Evolutionary conservation across 768 basidiomycete genomes (phyloP), one percentile per base, ranked within the genome.

Genomic region (Pleurotus citrinopileatus): DNA sequence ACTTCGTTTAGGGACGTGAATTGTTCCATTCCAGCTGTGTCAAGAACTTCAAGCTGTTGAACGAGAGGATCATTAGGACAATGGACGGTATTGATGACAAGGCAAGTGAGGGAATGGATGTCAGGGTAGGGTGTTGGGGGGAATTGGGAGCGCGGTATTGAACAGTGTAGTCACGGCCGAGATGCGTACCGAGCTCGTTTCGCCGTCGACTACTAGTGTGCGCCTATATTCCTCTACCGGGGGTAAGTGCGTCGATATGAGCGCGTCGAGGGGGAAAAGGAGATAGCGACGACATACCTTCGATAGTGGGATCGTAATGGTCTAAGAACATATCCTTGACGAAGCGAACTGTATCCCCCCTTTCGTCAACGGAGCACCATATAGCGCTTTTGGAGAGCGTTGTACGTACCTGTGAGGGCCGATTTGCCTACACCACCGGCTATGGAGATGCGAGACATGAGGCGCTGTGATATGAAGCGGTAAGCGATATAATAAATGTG

Each of bases 361-460:
- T n/a, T n/a, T n/a, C n/a, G n/a, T n/a, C n/a, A n/a, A n/a, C n/a
- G n/a, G n/a, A n/a, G n/a, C n/a, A n/a, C n/a, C n/a, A n/a, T n/a
- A n/a, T n/a, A n/a, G n/a, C n/a, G n/a, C n/a, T n/a, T n/a, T n/a
- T n/a, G n/a, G n/a, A n/a, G 36, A 36, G 9, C 32, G 22, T 26
- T 12, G 17, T 12, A 55, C 61, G 48, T 58, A 76, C 80, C 77
- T 64, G 89, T 91, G 28, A 94, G 75, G 10, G 91, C 89, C 22
- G 90, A 92, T 70, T 94, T 94, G 44, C 91, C 91, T 51, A 94
- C 91, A 20, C 91, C 91, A 62, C 91, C 91, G 63, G 90, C 90
- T 91, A 60, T 45, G n/a, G n/a, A n/a, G n/a, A n/a, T n/a, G n/a
- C n/a, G 54, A 52, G 46, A 57, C 42, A 42, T 27, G 43, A 29